phyloP scores from a whole-genome alignment of 2,329 filamentous ascomycete genomes.

The Diplocarpon rosae region DNA sequence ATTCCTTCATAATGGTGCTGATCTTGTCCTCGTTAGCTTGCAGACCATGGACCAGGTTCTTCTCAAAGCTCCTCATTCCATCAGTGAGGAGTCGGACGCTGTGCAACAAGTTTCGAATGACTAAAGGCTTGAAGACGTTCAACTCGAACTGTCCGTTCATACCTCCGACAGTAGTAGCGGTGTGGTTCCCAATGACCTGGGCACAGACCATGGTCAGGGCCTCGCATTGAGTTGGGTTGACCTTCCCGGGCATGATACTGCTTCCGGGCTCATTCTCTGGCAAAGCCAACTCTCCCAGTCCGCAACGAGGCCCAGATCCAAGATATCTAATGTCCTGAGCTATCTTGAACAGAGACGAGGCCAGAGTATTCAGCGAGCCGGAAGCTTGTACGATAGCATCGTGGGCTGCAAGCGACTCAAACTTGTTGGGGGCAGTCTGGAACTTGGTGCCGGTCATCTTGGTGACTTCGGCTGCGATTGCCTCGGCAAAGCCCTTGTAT shows the following conservation, averaged over 20 bases:
- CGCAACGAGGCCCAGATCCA: slow-evolving; percentile 88
- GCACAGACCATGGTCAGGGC: slow-evolving; percentile 94
- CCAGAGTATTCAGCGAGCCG: slow-evolving; percentile 86
- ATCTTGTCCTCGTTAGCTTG: slow-evolving; percentile 94
- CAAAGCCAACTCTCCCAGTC: slow-evolving; percentile 82
- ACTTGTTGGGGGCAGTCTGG: slow-evolving; percentile 97
- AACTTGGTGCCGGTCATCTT: slow-evolving; percentile 91
- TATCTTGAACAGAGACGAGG: slow-evolving; percentile 89
- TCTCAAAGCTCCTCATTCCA: slow-evolving; percentile 90
- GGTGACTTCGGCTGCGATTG: slow-evolving; percentile 78
- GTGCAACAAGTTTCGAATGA: slow-evolving; percentile 93
- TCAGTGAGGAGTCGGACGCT: slow-evolving; percentile 80
- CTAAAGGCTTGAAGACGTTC: slow-evolving; percentile 96
- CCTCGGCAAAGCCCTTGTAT: slow-evolving; percentile 90
- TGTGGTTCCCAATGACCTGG: slow-evolving; percentile 96
- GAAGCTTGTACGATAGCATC: slow-evolving; percentile 93
- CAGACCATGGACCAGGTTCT: slow-evolving; percentile 79
- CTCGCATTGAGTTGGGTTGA: slow-evolving; percentile 98
- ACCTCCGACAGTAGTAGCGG: slow-evolving; percentile 83
- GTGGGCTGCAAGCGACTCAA: slow-evolving; percentile 91
- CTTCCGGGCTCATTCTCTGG: slow-evolving; percentile 97
- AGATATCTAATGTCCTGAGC: slow-evolving; percentile 97
- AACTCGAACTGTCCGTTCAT: slow-evolving; percentile 98
- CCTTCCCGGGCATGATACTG: slow-evolving; percentile 98
- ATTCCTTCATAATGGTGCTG: slow-evolving; percentile 80